A percentile compares a stretch with the other conserved stretches of the same genome.
phyloP scores from a whole-genome alignment of 2,329 filamentous ascomycete genomes.

The Trichoderma pleuroti region DNA sequence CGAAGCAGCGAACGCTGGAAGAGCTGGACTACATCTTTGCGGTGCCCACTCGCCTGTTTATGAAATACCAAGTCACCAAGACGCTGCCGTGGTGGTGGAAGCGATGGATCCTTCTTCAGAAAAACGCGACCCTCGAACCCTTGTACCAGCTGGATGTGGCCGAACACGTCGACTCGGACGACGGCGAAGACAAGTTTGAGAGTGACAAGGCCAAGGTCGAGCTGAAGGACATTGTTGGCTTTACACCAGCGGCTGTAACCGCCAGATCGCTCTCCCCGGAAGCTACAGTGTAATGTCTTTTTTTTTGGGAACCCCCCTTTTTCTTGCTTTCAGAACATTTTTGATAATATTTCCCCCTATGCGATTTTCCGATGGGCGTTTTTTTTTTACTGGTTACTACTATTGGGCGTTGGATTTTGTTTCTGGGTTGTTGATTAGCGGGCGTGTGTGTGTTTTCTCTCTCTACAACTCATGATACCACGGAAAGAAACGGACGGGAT shows the following conservation, averaged over 20 bases:
- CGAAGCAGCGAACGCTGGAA: slow-evolving; percentile 53
- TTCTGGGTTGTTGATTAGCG: not conserved
- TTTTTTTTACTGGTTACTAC: not conserved
- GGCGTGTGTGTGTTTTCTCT: slow-evolving; percentile 5
- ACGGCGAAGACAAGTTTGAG: slow-evolving; percentile 32
- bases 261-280: not conserved
- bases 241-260: slow-evolving; percentile 26
- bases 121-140: slow-evolving; percentile 39
- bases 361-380: not conserved
- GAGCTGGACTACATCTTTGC: slow-evolving; percentile 60
- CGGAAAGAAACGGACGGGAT: not conserved
- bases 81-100: slow-evolving; percentile 60
- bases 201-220: slow-evolving; percentile 40
- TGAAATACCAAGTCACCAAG: slow-evolving; percentile 54
- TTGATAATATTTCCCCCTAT: not conserved
- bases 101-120: slow-evolving; percentile 52
- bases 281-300: not conserved
- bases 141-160: slow-evolving; percentile 42
- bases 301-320: not conserved
- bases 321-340: not conserved
- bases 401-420: slow-evolving; percentile 5
- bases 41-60: slow-evolving; percentile 55
- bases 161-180: slow-evolving; percentile 32
- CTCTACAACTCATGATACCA: slow-evolving; percentile 19
- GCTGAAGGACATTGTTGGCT: slow-evolving; percentile 36